Percentiles rank a stretch among this genome's conserved stretches.
Evolutionary conservation across 2,329 filamentous ascomycete genomes (phyloP).

Genomic region (Triangularia verruculosa): DNA sequence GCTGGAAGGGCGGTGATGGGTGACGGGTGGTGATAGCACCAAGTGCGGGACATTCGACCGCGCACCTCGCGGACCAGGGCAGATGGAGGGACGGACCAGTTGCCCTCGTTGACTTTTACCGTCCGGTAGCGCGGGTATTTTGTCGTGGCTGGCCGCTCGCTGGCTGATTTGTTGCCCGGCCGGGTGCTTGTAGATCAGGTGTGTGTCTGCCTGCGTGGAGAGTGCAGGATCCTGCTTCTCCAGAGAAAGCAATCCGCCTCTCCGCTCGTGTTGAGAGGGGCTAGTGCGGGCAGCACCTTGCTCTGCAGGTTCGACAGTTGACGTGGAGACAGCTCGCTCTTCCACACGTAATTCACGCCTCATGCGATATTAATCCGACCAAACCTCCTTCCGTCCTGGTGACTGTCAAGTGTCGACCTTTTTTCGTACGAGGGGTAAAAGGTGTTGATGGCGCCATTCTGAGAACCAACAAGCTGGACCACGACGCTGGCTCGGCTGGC

Average conservation of each 20-base stretch:
- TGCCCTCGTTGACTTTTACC: neutral
- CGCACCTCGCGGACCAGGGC: neutral
- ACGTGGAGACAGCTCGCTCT: conserved; percentile 14
- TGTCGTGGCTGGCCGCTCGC: neutral
- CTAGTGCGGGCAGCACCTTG: conserved; percentile 14
- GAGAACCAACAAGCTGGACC: neutral
- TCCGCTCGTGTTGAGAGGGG: conserved; percentile 16
- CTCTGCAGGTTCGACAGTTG: conserved; percentile 23
- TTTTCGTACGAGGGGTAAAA: neutral
- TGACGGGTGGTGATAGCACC: conserved; percentile 6
- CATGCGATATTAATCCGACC: conserved; percentile 8
- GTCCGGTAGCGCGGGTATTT: neutral
- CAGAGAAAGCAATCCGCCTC: conserved; percentile 12
- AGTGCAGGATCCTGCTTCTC: conserved; percentile 10
- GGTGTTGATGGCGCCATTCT: neutral
- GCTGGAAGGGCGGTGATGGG: neutral
- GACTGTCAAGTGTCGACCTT: conserved; percentile 1
- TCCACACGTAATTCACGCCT: neutral
- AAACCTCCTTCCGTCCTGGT: conserved; percentile 1
- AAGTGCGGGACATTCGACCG: neutral
- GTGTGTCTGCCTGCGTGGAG: conserved; percentile 7
- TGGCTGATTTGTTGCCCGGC: conserved; percentile 8
- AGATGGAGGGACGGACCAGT: neutral
- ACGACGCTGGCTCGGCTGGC: neutral
- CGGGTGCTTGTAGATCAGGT: conserved; percentile 6